A percentile compares a stretch with the other conserved stretches of the same genome.
These are phyloP conservation scores for Lithospermum erythrorhizon DNA, from an alignment of 257 asterid genomes.

Conservation along the genomic window DNA sequence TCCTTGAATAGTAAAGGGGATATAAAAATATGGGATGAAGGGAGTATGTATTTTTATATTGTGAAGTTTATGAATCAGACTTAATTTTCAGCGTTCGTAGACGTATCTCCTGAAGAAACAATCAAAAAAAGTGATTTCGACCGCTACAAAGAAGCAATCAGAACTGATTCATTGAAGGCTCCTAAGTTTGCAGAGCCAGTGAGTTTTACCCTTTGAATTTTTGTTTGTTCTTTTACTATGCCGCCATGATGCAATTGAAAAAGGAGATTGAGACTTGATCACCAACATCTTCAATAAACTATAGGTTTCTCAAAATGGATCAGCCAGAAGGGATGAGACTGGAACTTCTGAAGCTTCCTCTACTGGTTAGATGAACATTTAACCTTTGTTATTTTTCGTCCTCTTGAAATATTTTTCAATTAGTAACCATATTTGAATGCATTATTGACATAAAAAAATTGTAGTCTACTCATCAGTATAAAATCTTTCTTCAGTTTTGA, in stretches of 20 bases:
- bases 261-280: neutral
- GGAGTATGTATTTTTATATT: neutral
- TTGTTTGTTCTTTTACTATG: constrained; percentile 1
- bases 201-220: constrained; percentile 14
- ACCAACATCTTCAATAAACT: constrained; percentile 12
- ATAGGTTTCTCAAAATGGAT: constrained; percentile 72
- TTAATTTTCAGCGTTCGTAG: constrained; percentile 67
- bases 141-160: constrained; percentile 46
- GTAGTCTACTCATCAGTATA: neutral
- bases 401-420: neutral
- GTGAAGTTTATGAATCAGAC: constrained; percentile 5
- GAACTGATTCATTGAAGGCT: constrained; percentile 27
- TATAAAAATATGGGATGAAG: too few relatives aligned
- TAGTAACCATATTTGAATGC: neutral
- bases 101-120: constrained; percentile 86
- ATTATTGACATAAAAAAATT: neutral
- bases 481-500: neutral
- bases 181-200: constrained; percentile 33
- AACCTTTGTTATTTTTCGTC: neutral
- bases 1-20: too few relatives aligned
- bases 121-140: constrained; percentile 68
- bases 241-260: neutral
- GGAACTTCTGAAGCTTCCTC: constrained; percentile 43
- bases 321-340: constrained; percentile 43
- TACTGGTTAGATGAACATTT: constrained; percentile 15